Conservation (phyloP, 1,284 basidiomycete species). For the Anthracocystis setariae region DNA sequence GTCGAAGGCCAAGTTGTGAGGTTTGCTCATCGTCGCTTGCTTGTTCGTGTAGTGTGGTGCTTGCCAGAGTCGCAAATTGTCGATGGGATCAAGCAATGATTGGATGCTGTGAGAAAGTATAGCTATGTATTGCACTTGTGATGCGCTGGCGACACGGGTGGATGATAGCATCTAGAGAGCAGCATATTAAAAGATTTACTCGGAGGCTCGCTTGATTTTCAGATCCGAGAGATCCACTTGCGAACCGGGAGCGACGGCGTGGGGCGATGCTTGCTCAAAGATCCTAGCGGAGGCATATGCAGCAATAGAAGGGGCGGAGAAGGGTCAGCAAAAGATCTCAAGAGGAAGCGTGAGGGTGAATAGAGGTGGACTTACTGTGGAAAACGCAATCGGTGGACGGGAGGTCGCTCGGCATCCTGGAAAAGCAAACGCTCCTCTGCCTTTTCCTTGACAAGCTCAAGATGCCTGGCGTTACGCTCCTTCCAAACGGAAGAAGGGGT, state of each 20-base stretch:
- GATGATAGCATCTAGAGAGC: constrained; percentile 6
- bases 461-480: constrained; percentile 50
- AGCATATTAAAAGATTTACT: constrained; percentile 16
- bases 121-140: constrained; percentile 18
- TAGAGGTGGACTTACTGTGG: constrained; percentile 38
- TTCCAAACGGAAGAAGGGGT: constrained; percentile 49
- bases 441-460: constrained; percentile 49
- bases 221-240: constrained; percentile 61
- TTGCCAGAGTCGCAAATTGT: too few species aligned
- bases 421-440: constrained; percentile 58
- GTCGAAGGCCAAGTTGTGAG: constrained; percentile 26
- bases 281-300: constrained; percentile 20
- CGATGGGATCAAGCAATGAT: too few species aligned
- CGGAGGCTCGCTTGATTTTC: constrained; percentile 56
- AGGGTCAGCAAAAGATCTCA: background rate
- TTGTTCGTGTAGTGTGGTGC: background rate
- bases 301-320: background rate
- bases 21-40: background rate
- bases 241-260: constrained; percentile 48
- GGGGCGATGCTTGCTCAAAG: constrained; percentile 63
- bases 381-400: constrained; percentile 55
- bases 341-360: too few species aligned
- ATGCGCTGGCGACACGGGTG: background rate
- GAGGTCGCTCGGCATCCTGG: constrained; percentile 61
- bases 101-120: background rate